Percentiles rank a stretch among this genome's conserved stretches.
phyloP scores from a whole-genome alignment of 2,329 filamentous ascomycete genomes.

The Arthrobotrys sphaeroides region DNA sequence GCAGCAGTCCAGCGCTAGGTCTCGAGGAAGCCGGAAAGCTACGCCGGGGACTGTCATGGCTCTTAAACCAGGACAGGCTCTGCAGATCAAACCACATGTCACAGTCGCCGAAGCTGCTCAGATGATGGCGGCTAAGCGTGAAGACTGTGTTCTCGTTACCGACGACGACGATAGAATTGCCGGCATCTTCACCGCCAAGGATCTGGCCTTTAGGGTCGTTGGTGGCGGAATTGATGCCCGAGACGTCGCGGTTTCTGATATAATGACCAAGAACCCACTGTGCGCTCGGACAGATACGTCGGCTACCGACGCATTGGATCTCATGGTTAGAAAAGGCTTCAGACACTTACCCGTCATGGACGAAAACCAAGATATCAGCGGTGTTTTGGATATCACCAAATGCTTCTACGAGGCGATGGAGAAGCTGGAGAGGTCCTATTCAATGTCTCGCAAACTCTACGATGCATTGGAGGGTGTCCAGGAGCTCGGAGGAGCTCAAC shows the following conservation, averaged over 20 bases:
- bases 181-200: slow-evolving; percentile 98
- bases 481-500: slow-evolving; percentile 93
- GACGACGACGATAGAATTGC: slow-evolving; percentile 98
- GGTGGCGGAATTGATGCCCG: slow-evolving; percentile 87
- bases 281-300: slow-evolving; percentile 98
- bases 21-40: slow-evolving; percentile 82
- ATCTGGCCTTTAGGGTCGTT: slow-evolving; percentile 95
- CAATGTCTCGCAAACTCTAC: slow-evolving; percentile 88
- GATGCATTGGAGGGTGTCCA: slow-evolving; percentile 97
- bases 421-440: slow-evolving; percentile 96
- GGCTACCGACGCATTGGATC: slow-evolving; percentile 93
- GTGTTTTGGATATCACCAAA: slow-evolving; percentile 97
- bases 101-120: slow-evolving; percentile 96
- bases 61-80: slow-evolving; percentile 90
- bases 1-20: slow-evolving; percentile 74
- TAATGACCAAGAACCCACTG: slow-evolving; percentile 99
- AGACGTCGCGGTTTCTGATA: slow-evolving; percentile 92
- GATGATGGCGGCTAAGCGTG: slow-evolving; percentile 97
- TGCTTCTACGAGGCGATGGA: slow-evolving; percentile 99
- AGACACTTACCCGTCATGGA: slow-evolving; percentile 98
- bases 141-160: slow-evolving; percentile 96
- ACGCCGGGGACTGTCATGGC: slow-evolving; percentile 95
- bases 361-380: slow-evolving; percentile 98
- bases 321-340: slow-evolving; percentile 99
- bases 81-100: slow-evolving; percentile 95